phyloP scores from a whole-genome alignment of 768 basidiomycete genomes.

The Porpolomopsis calyptriformis region DNA sequence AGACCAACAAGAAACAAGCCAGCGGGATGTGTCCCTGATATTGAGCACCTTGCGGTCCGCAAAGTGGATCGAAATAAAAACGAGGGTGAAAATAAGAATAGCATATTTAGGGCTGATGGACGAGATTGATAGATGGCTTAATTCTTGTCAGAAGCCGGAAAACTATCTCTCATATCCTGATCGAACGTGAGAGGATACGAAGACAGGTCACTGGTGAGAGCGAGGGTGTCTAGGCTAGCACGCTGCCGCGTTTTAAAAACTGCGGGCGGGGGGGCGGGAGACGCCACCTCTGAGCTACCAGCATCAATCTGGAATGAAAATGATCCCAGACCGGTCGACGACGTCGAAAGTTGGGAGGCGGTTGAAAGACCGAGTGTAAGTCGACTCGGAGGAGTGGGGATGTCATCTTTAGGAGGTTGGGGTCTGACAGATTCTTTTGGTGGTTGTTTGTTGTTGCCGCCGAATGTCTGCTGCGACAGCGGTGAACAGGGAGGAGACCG shows the following conservation, averaged over 20 bases:
- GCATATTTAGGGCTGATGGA: too few species aligned
- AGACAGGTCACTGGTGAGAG: slow-evolving; percentile 70
- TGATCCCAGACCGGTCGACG: slow-evolving; percentile 70
- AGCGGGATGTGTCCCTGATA: too few species aligned
- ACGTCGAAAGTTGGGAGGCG: slow-evolving; percentile 65
- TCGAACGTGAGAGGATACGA: slow-evolving; percentile 79
- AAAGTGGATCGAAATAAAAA: too few species aligned
- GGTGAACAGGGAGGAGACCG: slow-evolving; percentile 71
- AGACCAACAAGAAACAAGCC: too few species aligned
- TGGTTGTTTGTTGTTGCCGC: slow-evolving; percentile 19
- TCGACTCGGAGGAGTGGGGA: slow-evolving; percentile 47
- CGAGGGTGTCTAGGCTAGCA: slow-evolving; percentile 78
- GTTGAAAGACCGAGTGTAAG: slow-evolving; percentile 62
- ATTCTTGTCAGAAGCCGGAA: neutral
- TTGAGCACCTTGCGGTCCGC: too few species aligned
- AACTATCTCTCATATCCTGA: slow-evolving; percentile 23
- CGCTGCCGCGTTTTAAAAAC: slow-evolving; percentile 44
- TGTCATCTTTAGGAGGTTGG: slow-evolving; percentile 3
- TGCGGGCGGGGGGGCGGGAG: slow-evolving; percentile 25
- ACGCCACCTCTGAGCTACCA: slow-evolving; percentile 21
- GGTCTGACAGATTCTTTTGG: neutral
- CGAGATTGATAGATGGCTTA: too few species aligned
- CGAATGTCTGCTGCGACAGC: slow-evolving; percentile 43
- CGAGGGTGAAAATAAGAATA: too few species aligned
- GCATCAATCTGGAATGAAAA: slow-evolving; percentile 84